Evolutionary conservation across 495 filamentous ascomycete species (phyloP), one percentile per base, ranked within the genome.

Genomic region (Bathelium albidoporum): DNA sequence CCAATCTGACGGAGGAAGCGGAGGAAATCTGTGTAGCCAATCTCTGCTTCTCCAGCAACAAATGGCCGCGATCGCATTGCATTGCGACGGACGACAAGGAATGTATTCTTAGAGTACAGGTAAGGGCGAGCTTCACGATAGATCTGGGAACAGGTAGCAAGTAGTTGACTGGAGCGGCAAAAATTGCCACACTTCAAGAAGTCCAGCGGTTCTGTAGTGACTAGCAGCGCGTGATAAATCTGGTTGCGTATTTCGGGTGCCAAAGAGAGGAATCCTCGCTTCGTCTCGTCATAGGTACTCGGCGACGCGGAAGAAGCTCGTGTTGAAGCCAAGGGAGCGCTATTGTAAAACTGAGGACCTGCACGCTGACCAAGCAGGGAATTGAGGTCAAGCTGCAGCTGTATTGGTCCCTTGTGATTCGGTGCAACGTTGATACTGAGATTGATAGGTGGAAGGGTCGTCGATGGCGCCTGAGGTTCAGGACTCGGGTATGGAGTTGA

Each of bases 181-280:
- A 77, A 74, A 60, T 70, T 70, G 11, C 45, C 16, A 16, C 67
- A 62, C 14, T 55, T 18, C 14, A 18, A 24, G 44, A 77, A 72
- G 20, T 68, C 44, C 32, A 76, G 52, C 12, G 59, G 60, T 3
- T 45, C 22, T 7, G 65, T 22, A 11, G 31, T 12, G 16, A 69
- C 66, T 53, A 77, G 74, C 11, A 75, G 53, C 28, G 61, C 58
- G 11, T 58, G 44, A 62, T 78, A 78, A 20, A 77, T 64, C 18
- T 71, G 66, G 55, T 77, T 73, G 5, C 76, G 74, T 16, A 78
- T 62, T 60, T 78, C 76, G 2, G 68, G 52, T 1, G 75, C 73
- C 2, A 77, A 66, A 58, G 70, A 64, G 36, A 71, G 65, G 62
- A 76, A 76, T 2, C 74, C 32, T 16, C 45, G 16, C 39, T 62